Conservation (phyloP, 2,329 filamentous ascomycete species). For the Gyromitra esculenta region DNA sequence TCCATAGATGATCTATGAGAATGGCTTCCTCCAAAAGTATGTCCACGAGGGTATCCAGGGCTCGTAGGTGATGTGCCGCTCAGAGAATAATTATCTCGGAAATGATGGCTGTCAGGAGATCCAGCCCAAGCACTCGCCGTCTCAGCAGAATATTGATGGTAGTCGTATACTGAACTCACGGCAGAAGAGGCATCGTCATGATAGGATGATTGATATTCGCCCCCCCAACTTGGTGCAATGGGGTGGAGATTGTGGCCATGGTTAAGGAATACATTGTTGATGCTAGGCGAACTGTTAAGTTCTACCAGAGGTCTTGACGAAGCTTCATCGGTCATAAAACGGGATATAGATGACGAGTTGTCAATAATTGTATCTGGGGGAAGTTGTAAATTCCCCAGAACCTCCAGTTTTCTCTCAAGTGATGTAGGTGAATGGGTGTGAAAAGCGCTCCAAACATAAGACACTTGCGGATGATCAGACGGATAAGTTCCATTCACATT, state of each 20-base stretch:
- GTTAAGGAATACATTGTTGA: neutral
- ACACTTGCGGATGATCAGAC: neutral
- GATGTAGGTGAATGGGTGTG: neutral
- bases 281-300: neutral
- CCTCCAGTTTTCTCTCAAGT: slow-evolving; percentile 8
- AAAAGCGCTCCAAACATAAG: slow-evolving; percentile 5
- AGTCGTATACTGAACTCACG: slow-evolving; percentile 33
- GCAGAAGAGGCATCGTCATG: slow-evolving; percentile 19
- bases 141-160: neutral
- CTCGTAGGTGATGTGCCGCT: slow-evolving; percentile 22
- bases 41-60: neutral
- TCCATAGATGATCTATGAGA: slow-evolving; percentile 38
- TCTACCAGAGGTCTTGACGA: slow-evolving; percentile 26
- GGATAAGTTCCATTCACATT: neutral
- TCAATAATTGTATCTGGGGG: slow-evolving; percentile 12
- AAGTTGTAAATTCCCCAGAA: slow-evolving; percentile 12
- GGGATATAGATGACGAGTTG: slow-evolving; percentile 15
- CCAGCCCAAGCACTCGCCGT: slow-evolving; percentile 15
- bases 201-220: slow-evolving; percentile 2
- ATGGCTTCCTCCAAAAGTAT: neutral
- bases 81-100: slow-evolving; percentile 12
- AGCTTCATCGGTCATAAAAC: slow-evolving; percentile 25
- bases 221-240: slow-evolving; percentile 35
- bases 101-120: slow-evolving; percentile 20
- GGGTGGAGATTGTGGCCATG: slow-evolving; percentile 19